Evolutionary conservation across 805 yeast genomes (phyloP), one percentile per base, ranked within the genome.

Genomic region (Lipomyces lipofer): DNA sequence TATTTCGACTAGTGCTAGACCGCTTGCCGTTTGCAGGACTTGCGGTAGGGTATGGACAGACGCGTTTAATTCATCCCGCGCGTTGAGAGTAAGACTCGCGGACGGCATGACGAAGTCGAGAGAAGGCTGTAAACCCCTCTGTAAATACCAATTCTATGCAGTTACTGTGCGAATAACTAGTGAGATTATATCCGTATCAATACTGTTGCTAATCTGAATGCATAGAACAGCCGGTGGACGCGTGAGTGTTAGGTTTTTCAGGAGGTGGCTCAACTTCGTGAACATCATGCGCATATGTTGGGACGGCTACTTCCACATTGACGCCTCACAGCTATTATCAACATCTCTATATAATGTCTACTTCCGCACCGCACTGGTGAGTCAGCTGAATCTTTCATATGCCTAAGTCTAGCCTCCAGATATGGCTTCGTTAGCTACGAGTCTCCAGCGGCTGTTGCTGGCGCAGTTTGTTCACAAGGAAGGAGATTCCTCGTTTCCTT

Each of bases 391-490:
- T n/a, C n/a, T n/a, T n/a, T n/a, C n/a, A n/a, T n/a, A n/a, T n/a
- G n/a, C n/a, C n/a, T n/a, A n/a, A n/a, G n/a, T n/a, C n/a, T n/a
- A n/a, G n/a, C n/a, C n/a, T n/a, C n/a, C n/a, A 25, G 9, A n/a
- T 15, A 55, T 51, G 59, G n/a, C 28, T 12, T 28, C 45, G 38
- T 49, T 58, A 19, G 52, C 60, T 15, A 25, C 51, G 3, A 38
- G 28, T 33, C 52, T 60, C 6, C 64, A 62, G 36, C 47, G 56
- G 30, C 58, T 63, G 33, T 47, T 63, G 30, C 51, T 63, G 35
- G 65, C 63, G 17, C 65, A 63, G 44, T 53, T 52, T 22, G 56
- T 62, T 9, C 60, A 63, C 46, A 59, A 60, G 44, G 59, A 63
- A 44, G 65, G 65, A 8, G 63, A 62, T 43, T 48, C 60, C 10